Evolutionary conservation across 768 basidiomycete genomes (phyloP).

Genomic region (Porpolomopsis calyptriformis): DNA sequence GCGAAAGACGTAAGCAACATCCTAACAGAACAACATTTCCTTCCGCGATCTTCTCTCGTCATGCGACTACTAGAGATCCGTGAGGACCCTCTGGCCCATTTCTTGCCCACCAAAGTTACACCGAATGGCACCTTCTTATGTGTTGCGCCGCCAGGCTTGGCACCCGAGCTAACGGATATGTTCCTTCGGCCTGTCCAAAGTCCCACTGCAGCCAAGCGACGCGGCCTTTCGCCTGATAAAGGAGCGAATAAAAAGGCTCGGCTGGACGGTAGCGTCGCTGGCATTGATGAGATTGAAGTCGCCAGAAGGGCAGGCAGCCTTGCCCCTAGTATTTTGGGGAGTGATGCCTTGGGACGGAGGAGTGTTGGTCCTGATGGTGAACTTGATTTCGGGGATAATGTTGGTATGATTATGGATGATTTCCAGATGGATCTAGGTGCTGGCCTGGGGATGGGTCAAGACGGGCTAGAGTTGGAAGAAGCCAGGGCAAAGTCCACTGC

Average conservation of each 20-base stretch:
- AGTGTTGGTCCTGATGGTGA: conserved; percentile 47
- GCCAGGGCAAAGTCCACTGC: conserved; percentile 38
- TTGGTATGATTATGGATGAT: conserved; percentile 43
- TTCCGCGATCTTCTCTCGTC: conserved; percentile 75
- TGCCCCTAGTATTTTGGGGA: conserved; percentile 48
- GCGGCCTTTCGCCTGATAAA: conserved; percentile 46
- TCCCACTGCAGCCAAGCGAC: conserved; percentile 45
- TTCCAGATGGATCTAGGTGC: conserved; percentile 58
- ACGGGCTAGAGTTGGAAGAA: conserved; percentile 26
- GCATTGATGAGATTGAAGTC: conserved; percentile 61
- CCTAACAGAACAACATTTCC: conserved; percentile 69
- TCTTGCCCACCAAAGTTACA: conserved; percentile 72
- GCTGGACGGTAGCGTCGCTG: conserved; percentile 37
- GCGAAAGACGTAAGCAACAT: conserved; percentile 56
- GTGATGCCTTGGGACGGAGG: conserved; percentile 42
- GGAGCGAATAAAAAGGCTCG: conserved; percentile 52
- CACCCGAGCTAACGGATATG: conserved; percentile 70
- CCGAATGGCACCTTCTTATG: conserved; percentile 67
- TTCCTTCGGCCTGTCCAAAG: conserved; percentile 68
- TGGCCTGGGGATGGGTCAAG: conserved; percentile 30
- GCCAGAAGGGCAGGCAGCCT: conserved; percentile 57
- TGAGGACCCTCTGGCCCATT: conserved; percentile 74
- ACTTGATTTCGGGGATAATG: conserved; percentile 55
- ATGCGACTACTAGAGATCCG: conserved; percentile 82
- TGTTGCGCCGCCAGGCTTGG: conserved; percentile 76